Conservation (phyloP, 306 rosid genomes). For the Benincasa hispida region DNA sequence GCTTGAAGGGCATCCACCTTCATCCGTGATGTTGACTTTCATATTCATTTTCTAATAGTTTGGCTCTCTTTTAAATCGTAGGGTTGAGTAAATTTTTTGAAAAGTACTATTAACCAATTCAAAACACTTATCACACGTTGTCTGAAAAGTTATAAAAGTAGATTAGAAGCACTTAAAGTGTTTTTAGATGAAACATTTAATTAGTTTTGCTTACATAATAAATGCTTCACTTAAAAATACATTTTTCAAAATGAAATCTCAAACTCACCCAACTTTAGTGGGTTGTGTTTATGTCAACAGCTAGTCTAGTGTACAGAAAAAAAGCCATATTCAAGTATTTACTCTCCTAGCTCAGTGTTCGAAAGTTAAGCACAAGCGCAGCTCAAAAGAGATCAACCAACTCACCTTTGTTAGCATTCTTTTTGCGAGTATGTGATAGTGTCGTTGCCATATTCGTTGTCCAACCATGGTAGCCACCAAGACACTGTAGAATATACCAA, state of each 20-base stretch:
- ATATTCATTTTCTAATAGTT: neutral
- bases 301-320: neutral
- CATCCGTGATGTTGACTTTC: neutral
- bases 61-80: neutral
- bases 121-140: neutral
- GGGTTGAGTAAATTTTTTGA: neutral
- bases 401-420: constrained; percentile 95
- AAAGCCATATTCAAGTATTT: neutral
- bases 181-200: neutral
- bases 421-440: constrained; percentile 95
- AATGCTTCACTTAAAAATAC: neutral
- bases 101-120: neutral
- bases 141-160: neutral
- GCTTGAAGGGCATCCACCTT: neutral
- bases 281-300: neutral
- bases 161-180: neutral
- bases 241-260: neutral
- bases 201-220: neutral
- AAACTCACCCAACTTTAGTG: neutral
- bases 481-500: constrained; percentile 94
- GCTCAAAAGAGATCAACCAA: neutral
- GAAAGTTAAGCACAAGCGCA: neutral
- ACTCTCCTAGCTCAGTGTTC: neutral
- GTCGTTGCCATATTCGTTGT: constrained; percentile 97
- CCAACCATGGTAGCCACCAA: constrained; percentile 99